Conservation (phyloP, 2,329 filamentous ascomycete species). For the Chrysoporthe austroafricana region DNA sequence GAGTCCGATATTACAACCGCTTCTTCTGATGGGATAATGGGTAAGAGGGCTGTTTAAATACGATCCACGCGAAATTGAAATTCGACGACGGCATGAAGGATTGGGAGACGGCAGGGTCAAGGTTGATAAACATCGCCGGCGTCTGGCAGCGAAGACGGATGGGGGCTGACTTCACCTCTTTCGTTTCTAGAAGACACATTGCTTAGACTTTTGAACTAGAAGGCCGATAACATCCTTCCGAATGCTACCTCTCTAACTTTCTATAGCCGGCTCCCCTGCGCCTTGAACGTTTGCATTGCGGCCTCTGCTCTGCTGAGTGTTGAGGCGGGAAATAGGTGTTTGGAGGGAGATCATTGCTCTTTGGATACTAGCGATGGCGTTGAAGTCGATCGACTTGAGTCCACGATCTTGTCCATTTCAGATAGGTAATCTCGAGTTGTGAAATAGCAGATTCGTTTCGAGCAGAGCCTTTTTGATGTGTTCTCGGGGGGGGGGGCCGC, state of each 20-base stretch:
- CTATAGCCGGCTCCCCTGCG: background rate
- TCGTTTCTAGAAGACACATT: conserved; percentile 20
- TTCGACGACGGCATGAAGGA: conserved; percentile 20
- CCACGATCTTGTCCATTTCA: background rate
- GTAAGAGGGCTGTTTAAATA: background rate
- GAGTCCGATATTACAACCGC: background rate
- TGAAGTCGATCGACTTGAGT: background rate
- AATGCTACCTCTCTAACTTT: background rate
- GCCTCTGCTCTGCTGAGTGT: background rate
- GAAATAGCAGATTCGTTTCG: background rate
- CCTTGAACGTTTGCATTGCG: background rate
- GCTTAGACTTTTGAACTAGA: conserved; percentile 20
- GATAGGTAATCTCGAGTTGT: background rate
- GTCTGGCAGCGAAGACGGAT: background rate
- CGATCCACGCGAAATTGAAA: conserved; percentile 14
- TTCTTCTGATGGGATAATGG: background rate
- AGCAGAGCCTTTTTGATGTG: background rate
- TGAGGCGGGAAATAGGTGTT: background rate
- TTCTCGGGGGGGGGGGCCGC: too few species aligned
- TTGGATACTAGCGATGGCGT: conserved; percentile 1
- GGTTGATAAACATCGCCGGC: background rate
- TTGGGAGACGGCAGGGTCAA: conserved; percentile 1
- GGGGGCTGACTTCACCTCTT: conserved; percentile 16
- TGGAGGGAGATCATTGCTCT: background rate
- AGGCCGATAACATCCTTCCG: background rate